A percentile compares a stretch with the other conserved stretches of the same genome.
phyloP scores from a whole-genome alignment of 495 filamentous ascomycete species.

The Thozetella sp. region DNA sequence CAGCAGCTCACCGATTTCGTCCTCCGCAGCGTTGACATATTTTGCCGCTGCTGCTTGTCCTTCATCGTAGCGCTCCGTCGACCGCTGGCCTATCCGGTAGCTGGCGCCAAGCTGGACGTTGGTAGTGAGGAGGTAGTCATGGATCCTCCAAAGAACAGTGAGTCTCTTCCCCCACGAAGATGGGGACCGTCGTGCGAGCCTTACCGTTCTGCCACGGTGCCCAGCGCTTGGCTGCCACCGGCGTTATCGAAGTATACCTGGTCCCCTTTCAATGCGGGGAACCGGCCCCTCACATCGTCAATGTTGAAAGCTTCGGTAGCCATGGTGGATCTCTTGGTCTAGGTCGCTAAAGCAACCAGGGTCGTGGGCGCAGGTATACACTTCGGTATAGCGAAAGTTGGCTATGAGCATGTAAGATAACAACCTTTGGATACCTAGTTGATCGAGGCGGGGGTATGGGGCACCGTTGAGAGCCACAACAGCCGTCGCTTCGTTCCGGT shows the following conservation, averaged over 20 bases:
- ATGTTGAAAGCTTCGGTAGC: slow-evolving; percentile 44
- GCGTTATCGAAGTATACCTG: slow-evolving; percentile 79
- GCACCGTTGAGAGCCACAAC: too few species aligned
- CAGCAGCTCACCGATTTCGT: slow-evolving; percentile 56
- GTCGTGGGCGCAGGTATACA: too few species aligned
- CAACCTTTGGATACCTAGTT: too few species aligned
- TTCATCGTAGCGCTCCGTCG: slow-evolving; percentile 53
- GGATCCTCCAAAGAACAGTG: slow-evolving; percentile 47
- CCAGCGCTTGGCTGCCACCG: slow-evolving; percentile 70
- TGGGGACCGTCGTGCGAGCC: slow-evolving; percentile 12
- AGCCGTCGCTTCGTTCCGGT: too few species aligned
- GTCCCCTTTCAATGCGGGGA: slow-evolving; percentile 65
- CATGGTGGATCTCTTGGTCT: slow-evolving; percentile 1
- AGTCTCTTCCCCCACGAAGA: background rate
- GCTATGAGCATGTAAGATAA: too few species aligned
- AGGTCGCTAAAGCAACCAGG: background rate
- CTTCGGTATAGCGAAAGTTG: too few species aligned
- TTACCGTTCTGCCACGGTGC: slow-evolving; percentile 65
- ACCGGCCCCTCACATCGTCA: slow-evolving; percentile 52
- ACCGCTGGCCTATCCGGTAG: slow-evolving; percentile 55
- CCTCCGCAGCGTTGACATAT: slow-evolving; percentile 65
- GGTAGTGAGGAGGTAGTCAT: slow-evolving; percentile 62
- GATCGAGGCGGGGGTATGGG: too few species aligned
- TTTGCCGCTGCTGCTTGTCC: slow-evolving; percentile 63
- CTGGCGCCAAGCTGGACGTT: slow-evolving; percentile 76